Base-by-base conservation (phyloP, 2,329 filamentous ascomycete species). In the Talaromyces amestolkiae region DNA sequence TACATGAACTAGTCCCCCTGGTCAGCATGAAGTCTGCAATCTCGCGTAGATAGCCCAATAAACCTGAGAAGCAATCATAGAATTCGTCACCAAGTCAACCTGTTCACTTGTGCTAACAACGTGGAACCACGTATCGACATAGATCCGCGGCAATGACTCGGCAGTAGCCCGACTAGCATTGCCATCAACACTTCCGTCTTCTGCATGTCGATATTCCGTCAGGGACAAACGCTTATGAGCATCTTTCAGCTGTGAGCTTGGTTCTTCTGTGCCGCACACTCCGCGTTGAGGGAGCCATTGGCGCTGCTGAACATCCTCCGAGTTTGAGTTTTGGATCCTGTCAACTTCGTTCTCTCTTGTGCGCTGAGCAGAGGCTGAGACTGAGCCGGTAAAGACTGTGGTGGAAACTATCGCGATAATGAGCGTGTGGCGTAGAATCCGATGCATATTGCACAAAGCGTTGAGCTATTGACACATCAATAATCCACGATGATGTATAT, bases 61-160 rank as follows among this genome's bases (percentile, higher is more conserved):
- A 45, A 79, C 77, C 72, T 79, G 78, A 13, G 69, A 69, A 61
- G 68, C 69, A 61, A 79, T 69, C 74, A 79, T 78, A 37, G 67
- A 68, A 64, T 76, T 73, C 3, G 74, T 72, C 17, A 77, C 73
- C 37, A 70, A 66, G 17, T 68, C 59, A 3, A 68, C 69, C 54
- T 74, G 68, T 4, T 71, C 73, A 45, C 70, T 69, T 65, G 74
- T 76, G 61, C 73, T 75, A 47, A 82, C 70, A 49, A 82, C 74
- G 68, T 82, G 80, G 61, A 82, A 78, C 71, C 78, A 81, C 22
- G 76, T 79, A 9, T 78, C 74, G 31, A 80, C 75, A 60, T 75
- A 71, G 53, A 79, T 78, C 15, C 72, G 71, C 4, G 65, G 58
- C 19, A 67, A 37, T 7, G 59, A 65, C 11, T 70, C 65, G 35